Base-by-base conservation (phyloP, 148 eudicot genomes). In the Tetragonia tetragonoides region DNA sequence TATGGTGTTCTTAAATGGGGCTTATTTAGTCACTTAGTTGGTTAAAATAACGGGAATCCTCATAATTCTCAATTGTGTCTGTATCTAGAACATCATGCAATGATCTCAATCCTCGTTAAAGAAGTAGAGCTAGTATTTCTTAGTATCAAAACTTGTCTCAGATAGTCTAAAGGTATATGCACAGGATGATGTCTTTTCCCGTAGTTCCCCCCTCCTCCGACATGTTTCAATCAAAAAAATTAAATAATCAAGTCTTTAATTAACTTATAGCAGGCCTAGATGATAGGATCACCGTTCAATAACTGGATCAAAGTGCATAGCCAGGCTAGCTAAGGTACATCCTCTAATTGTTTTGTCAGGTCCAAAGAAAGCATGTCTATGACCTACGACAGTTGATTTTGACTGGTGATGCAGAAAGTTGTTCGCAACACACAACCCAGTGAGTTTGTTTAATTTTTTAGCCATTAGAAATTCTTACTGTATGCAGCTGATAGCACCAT, bases 351-450 rank as follows among this genome's bases (percentile, higher is more conserved):
- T 60, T 78, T 53, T 78, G 38, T 41, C 91, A 95, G 99, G 98
- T 95, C 77, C 99, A 95, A 83, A 87, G 99, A 75, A 95, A 91
- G 78, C 98, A 95, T 87, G 97, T 95, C 34, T 95, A 95, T 79
- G 87, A 90, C 75, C 93, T 95, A 66, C 87, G 99, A 70, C 98
- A 95, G 85, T 84, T 90, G 66, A 89, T 95, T 68, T 88, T 95
- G 85, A 81, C 86, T 2, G 99, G 98, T 82, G 93, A 88, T 84
- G 86, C 93, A 60, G 95, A 90, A 84, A 88, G 93, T 85, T 88
- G 91, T 76, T 88, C 99, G 51, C 87, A 93, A 69, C 90, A 88
- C 56, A 86, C 90, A 85, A 86, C 89, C 84, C 93, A 91, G 99
- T 95, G 82, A 90, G 97, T 81, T 54, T 51, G 72, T 59, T 42